Conservation (phyloP, 495 filamentous ascomycete genomes). For the Annulohypoxylon stygium region DNA sequence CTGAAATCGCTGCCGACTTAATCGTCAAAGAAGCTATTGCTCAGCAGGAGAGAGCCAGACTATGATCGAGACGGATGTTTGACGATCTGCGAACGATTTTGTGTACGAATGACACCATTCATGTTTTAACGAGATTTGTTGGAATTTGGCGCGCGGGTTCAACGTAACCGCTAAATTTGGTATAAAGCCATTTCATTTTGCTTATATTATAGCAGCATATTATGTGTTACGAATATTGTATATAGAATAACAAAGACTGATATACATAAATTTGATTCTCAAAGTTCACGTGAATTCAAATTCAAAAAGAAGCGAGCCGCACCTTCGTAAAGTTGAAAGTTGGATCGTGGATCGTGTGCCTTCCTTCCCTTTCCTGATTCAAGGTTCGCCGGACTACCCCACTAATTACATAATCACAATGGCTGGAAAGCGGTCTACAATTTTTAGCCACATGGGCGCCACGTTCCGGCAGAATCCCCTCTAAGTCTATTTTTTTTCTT, state of each 20-base stretch:
- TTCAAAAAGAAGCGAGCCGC: no score
- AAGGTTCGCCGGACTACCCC: neutral
- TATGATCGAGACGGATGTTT: conserved; percentile 31
- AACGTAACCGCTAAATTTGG: neutral
- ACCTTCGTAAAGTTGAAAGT: neutral
- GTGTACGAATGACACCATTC: neutral
- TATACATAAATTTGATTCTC: neutral
- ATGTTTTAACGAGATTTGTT: conserved; percentile 7
- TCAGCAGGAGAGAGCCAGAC: conserved; percentile 43
- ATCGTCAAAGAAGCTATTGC: conserved; percentile 60
- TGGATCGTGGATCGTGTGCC: neutral
- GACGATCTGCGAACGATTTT: neutral
- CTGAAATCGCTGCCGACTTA: conserved; percentile 73
- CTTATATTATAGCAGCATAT: neutral
- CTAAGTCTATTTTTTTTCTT: conserved; percentile 41
- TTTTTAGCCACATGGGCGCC: neutral
- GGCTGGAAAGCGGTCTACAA: conserved; percentile 41
- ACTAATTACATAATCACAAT: neutral
- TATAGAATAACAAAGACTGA: neutral
- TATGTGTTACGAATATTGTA: neutral
- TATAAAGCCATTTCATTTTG: neutral
- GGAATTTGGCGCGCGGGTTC: neutral
- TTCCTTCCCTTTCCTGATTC: neutral
- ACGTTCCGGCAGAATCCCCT: conserved; percentile 47
- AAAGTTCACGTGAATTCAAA: neutral